Conservation (phyloP, 257 asterid genomes). For the Solanum dulcamara region DNA sequence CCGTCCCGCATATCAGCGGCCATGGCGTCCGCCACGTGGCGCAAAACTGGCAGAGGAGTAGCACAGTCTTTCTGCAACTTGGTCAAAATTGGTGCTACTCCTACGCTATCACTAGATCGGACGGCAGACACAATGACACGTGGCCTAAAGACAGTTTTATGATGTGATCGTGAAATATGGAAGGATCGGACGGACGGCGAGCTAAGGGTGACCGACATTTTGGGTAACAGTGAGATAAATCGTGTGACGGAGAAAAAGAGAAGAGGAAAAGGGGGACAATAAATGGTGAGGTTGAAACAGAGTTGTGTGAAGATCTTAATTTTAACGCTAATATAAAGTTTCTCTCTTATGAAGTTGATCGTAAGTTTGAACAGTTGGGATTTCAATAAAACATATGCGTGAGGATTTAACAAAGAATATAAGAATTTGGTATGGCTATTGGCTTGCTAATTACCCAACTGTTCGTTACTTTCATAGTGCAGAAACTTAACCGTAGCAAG, state of each 20-base stretch:
- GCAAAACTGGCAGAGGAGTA: conserved; percentile 62
- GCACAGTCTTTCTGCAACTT: conserved; percentile 61
- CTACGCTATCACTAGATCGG: conserved; percentile 18
- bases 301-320: neutral
- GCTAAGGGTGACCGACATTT: conserved; percentile 39
- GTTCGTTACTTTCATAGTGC: conserved; percentile 4
- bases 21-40: conserved; percentile 69
- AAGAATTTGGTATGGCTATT: neutral
- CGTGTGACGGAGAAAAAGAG: conserved; percentile 8
- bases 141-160: conserved; percentile 6
- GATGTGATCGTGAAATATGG: conserved; percentile 11
- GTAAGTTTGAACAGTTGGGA: conserved; percentile 12
- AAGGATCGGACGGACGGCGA: conserved; percentile 33
- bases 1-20: conserved; percentile 72
- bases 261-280: neutral
- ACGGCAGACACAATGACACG: conserved; percentile 25
- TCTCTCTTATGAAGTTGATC: neutral
- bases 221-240: conserved; percentile 15
- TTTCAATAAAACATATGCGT: neutral
- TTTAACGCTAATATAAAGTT: neutral
- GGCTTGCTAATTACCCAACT: neutral
- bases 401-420: neutral
- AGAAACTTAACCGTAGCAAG: neutral
- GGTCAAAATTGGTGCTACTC: conserved; percentile 33
- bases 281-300: neutral